Evolutionary conservation across 2,329 filamentous ascomycete genomes (phyloP), one percentile per base, ranked within the genome.

Genomic region (Orbilia blumenaviensis): DNA sequence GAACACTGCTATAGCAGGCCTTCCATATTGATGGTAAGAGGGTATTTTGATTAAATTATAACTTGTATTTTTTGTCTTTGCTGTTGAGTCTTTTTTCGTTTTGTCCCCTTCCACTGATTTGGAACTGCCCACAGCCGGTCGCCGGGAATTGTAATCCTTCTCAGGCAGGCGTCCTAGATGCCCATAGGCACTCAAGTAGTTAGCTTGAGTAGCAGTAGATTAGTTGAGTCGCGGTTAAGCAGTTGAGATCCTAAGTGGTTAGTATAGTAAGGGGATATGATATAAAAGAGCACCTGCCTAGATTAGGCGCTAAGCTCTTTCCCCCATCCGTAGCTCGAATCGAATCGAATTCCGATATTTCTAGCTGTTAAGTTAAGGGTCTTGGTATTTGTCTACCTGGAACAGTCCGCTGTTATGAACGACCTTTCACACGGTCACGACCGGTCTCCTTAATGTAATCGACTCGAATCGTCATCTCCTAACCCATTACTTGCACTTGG

Each of bases 391-490:
- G 52, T 68, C 64, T 68, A 61, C 50, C 64, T 60, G 63, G 63
- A 67, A 67, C 63, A 54, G 52, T n/a, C 38, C 18, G 12, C 42
- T 50, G 8, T 48, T 41, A 25, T 21, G 23, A 32, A 18, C 34
- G 46, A n/a, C 27, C 36, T 16, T 42, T 50, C 42, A 16, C 14
- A 36, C 50, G 52, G 23, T 61, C 66, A 52, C 66, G 36, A 29
- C 48, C 41, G 54, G 66, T 29, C 56, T 63, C 56, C 66, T 63
- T 69, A 69, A 69, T 69, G 44, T 71, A 69, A 69, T 69, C 66
- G 44, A 63, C 36, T 68, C 66, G 32, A 41, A 63, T 52, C 48
- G 14, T 56, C 52, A 38, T 56, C 42, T 3, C 6, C 2, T 23
- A n/a, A n/a, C n/a, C n/a, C n/a, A n/a, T n/a, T n/a, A n/a, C n/a